These are phyloP conservation scores for Cutaneotrichosporon cyanovorans DNA, from an alignment of 1,284 basidiomycete species.

Conservation along the genomic window DNA sequence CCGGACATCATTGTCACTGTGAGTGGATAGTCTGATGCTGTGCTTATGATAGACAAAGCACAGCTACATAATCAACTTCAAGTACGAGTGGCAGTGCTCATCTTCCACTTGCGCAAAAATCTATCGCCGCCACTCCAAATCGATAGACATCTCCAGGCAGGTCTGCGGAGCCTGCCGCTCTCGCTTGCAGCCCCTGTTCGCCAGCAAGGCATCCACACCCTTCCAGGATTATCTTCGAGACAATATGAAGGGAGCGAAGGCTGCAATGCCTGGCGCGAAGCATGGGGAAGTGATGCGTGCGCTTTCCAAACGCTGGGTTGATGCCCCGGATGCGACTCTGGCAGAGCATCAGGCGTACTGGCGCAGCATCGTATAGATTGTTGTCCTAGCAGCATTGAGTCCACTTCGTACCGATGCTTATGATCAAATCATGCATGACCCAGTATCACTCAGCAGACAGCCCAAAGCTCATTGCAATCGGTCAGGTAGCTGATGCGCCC, in stretches of 20 bases:
- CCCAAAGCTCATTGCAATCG: too few relatives aligned
- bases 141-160: constrained; percentile 35
- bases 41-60: constrained; percentile 34
- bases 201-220: constrained; percentile 21
- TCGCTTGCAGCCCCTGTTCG: constrained; percentile 34
- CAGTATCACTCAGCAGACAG: too few relatives aligned
- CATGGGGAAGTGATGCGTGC: constrained; percentile 42
- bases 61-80: constrained; percentile 41
- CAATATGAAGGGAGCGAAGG: constrained; percentile 38
- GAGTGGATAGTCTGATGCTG: constrained; percentile 10
- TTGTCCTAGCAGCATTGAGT: too few relatives aligned
- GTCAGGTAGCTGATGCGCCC: too few relatives aligned
- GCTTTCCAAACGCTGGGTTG: constrained; percentile 34
- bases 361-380: background rate
- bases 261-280: constrained; percentile 27
- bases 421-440: too few relatives aligned
- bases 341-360: constrained; percentile 14
- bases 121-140: constrained; percentile 40
- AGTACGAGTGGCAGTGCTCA: constrained; percentile 41
- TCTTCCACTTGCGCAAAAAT: constrained; percentile 30
- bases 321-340: constrained; percentile 15
- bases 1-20: constrained; percentile 41
- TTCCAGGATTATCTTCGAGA: constrained; percentile 42
- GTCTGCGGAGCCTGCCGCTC: constrained; percentile 34
- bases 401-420: too few relatives aligned